Conservation (phyloP, 805 yeast species). For the Yamadazyma paraphyllophila region DNA sequence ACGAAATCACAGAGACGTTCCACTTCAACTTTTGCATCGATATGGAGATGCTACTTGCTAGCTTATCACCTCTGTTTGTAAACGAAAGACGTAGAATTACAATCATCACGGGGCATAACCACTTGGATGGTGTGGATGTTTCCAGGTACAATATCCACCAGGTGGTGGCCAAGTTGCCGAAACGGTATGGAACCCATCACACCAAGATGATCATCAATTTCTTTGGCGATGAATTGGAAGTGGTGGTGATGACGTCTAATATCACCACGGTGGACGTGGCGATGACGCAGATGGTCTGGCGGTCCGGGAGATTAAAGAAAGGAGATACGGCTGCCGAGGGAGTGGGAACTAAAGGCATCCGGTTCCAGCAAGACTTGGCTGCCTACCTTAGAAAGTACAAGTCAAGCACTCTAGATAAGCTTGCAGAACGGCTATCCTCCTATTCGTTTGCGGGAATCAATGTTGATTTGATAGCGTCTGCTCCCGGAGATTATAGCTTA, state of each 20-base stretch:
- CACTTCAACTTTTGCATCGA: slow-evolving; percentile 52
- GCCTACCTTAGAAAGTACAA: slow-evolving; percentile 47
- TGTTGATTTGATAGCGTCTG: slow-evolving; percentile 56
- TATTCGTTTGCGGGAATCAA: slow-evolving; percentile 47
- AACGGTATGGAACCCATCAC: slow-evolving; percentile 52
- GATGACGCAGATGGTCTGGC: slow-evolving; percentile 69
- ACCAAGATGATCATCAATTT: slow-evolving; percentile 65
- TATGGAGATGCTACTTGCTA: slow-evolving; percentile 35
- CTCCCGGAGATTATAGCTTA: slow-evolving; percentile 42
- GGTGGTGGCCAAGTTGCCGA: slow-evolving; percentile 33
- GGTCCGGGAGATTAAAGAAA: slow-evolving; percentile 43
- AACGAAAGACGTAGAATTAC: slow-evolving; percentile 20
- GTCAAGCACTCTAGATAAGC: slow-evolving; percentile 20
- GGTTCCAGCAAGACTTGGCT: slow-evolving; percentile 47
- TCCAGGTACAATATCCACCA: slow-evolving; percentile 24
- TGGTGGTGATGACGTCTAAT: slow-evolving; percentile 61
- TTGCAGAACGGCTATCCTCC: slow-evolving; percentile 26
- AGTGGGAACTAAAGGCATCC: slow-evolving; percentile 10
- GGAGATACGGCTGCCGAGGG: slow-evolving; percentile 15
- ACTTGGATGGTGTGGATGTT: slow-evolving; percentile 9
- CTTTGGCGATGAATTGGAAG: slow-evolving; percentile 46
- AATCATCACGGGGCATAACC: slow-evolving; percentile 26
- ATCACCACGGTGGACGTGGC: slow-evolving; percentile 53
- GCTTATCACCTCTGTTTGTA: slow-evolving; percentile 25
- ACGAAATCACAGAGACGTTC: slow-evolving; percentile 33